Conservation (phyloP, 1,284 basidiomycete genomes). For the Exobasidium cylindrosporum region DNA sequence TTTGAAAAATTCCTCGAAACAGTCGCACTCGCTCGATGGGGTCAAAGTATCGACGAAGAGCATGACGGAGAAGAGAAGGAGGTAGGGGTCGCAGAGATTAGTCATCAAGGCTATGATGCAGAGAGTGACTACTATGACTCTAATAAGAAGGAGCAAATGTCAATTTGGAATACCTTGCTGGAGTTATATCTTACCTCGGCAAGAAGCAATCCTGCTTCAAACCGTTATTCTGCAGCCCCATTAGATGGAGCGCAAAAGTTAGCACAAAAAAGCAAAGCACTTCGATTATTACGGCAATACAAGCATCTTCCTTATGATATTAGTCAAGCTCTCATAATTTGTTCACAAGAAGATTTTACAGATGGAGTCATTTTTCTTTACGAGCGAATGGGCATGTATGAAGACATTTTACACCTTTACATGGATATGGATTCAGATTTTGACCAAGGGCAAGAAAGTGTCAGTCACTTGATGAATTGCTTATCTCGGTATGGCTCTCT, state of each 20-base stretch:
- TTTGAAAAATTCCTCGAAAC: constrained; percentile 87
- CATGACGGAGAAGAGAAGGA: constrained; percentile 15
- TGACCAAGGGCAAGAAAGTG: constrained; percentile 51
- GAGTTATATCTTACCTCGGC: constrained; percentile 78
- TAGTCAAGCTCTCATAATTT: constrained; percentile 87
- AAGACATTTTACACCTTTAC: constrained; percentile 88
- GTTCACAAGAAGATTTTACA: constrained; percentile 76
- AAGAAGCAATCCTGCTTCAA: constrained; percentile 38
- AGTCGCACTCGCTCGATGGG: constrained; percentile 77
- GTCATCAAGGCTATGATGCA: constrained; percentile 10
- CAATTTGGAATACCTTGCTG: constrained; percentile 92
- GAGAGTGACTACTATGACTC: constrained; percentile 59
- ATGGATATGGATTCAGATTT: constrained; percentile 60
- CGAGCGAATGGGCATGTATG: constrained; percentile 92
- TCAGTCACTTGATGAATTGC: constrained; percentile 64
- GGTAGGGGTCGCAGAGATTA: constrained; percentile 3
- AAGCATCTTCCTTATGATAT: constrained; percentile 72
- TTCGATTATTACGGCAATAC: constrained; percentile 40
- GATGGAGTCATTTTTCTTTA: constrained; percentile 82
- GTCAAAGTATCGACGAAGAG: constrained; percentile 63
- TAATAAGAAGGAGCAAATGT: constrained; percentile 71
- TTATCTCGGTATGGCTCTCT: constrained; percentile 71
- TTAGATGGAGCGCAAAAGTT: constrained; percentile 13
- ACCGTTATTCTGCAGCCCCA: constrained; percentile 4
- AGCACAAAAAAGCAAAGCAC: constrained; percentile 22